Base-by-base conservation (phyloP, 352 stramenopile genomes). In the Peronospora tabacina region DNA sequence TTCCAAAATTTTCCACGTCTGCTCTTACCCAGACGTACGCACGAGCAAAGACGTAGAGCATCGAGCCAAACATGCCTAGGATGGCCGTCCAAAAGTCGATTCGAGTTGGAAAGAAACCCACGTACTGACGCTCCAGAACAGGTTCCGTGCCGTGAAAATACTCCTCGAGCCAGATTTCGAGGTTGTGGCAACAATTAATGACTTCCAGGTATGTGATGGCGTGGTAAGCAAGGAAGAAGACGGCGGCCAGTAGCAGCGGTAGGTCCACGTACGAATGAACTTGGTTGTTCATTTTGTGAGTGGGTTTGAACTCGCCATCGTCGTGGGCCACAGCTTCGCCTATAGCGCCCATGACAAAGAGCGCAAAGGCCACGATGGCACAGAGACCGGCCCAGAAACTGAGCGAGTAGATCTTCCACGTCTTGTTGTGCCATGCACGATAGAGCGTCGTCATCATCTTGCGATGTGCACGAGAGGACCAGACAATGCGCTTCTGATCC, bases 401-500 rank as follows among this genome's bases (percentile, higher is more conserved):
- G 26, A 89, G 61, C 52, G 81, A 92, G 52, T 72, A 69, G 22
- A 73, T 24, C 57, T 85, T 83, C 81, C 81, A 92, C 34, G 52
- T 50, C 44, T 77, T 71, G 41, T 63, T 72, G 52, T 87, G 70
- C 73, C 77, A 88, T 19, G 81, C 75, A 44, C 74, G 67, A 46
- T 88, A 76, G 6, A 92, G 75, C 58, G 81, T 92, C n/a, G 73
- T 86, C 75, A 92, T 88, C 70, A 89, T 90, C 62, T 92, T 92
- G 66, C 81, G 81, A 62, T 92, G 81, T 36, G 78, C 75, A 20
- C 81, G 81, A 38, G 81, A 92, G 37, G 76, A 89, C 81, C 81
- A 92, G 53, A 92, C 75, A 49, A 92, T 86, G 49, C 81, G 81
- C 49, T 88, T 92, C 56, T 88, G 74, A 63, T 89, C 81, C 33